A percentile compares a stretch with the other conserved stretches of the same genome.
These are phyloP conservation scores for Talaromyces marneffei DNA, from an alignment of 2,329 filamentous ascomycete genomes.

Conservation along the genomic window DNA sequence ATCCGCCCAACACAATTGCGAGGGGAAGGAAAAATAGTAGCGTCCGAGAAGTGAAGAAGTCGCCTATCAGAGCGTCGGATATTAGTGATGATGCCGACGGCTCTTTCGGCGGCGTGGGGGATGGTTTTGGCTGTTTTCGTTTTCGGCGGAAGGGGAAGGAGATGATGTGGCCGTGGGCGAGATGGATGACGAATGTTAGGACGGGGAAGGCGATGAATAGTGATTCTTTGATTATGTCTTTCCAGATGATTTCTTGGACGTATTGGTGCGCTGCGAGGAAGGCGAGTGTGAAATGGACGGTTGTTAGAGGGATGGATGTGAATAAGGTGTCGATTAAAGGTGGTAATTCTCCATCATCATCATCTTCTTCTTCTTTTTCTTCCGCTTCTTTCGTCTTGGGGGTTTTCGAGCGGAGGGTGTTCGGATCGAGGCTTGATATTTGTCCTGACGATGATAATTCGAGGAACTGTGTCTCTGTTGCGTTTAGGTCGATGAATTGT, in stretches of 20 bases:
- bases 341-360: constrained; percentile 21
- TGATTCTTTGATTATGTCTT: constrained; percentile 32
- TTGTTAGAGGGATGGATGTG: constrained; percentile 38
- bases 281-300: constrained; percentile 41
- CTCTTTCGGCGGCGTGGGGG: constrained; percentile 4
- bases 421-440: constrained; percentile 26
- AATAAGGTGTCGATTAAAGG: constrained; percentile 41
- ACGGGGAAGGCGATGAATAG: constrained; percentile 37
- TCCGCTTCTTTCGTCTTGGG: constrained; percentile 2
- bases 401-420: constrained; percentile 11
- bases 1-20: constrained; percentile 56
- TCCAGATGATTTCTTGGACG: constrained; percentile 32
- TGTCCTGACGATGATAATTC: constrained; percentile 19
- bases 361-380: not conserved
- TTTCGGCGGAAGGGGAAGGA: constrained; percentile 19
- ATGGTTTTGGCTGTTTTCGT: constrained; percentile 2
- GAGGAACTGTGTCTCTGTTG: constrained; percentile 27
- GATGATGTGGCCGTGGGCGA: constrained; percentile 42
- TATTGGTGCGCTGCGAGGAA: constrained; percentile 45
- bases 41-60: constrained; percentile 23
- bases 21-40: constrained; percentile 29
- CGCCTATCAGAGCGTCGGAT: not conserved
- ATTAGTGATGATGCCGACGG: not conserved
- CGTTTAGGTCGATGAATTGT: constrained; percentile 12
- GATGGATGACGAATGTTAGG: constrained; percentile 39